Percentiles rank a stretch among this genome's conserved stretches.
Conservation (phyloP, 495 filamentous ascomycete genomes). For the Trichocladium uniseriatum region DNA sequence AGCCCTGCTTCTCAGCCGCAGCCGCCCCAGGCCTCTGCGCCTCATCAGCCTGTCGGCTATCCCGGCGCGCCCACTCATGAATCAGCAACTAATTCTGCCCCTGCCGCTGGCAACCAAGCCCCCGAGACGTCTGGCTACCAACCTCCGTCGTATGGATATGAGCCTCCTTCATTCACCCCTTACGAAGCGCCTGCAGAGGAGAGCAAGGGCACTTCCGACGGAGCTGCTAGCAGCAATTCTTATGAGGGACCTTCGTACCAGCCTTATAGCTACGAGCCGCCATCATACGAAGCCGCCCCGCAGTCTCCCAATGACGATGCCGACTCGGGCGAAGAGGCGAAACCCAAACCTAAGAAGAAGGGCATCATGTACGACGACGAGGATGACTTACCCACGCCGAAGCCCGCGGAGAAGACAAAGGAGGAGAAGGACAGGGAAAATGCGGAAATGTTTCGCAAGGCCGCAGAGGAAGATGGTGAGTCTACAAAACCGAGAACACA, state of each 20-base stretch:
- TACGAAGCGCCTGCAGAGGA: constrained; percentile 29
- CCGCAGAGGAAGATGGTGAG: constrained; percentile 78
- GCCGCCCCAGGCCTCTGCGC: constrained; percentile 3
- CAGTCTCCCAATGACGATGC: constrained; percentile 32
- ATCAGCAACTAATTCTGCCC: too few species aligned
- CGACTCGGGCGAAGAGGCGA: constrained; percentile 30
- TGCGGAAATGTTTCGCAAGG: constrained; percentile 72
- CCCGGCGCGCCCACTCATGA: too few species aligned
- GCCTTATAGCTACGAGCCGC: constrained; percentile 45
- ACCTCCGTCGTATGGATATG: constrained; percentile 35
- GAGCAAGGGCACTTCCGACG: constrained; percentile 8
- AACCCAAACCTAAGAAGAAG: constrained; percentile 58
- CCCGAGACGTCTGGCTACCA: constrained; percentile 26
- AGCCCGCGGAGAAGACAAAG: constrained; percentile 40
- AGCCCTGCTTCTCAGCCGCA: constrained; percentile 8
- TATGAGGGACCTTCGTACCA: constrained; percentile 46
- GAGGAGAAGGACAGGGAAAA: constrained; percentile 50
- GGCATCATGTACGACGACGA: constrained; percentile 73
- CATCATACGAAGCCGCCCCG: constrained; percentile 45
- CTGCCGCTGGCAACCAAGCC: constrained; percentile 15
- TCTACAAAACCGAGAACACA: background rate
- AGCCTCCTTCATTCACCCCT: constrained; percentile 29
- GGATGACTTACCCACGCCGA: constrained; percentile 40
- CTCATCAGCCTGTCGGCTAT: constrained; percentile 20
- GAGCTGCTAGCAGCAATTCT: constrained; percentile 19